Conservation (phyloP, 352 stramenopile species). For the Thraustotheca clavata region DNA sequence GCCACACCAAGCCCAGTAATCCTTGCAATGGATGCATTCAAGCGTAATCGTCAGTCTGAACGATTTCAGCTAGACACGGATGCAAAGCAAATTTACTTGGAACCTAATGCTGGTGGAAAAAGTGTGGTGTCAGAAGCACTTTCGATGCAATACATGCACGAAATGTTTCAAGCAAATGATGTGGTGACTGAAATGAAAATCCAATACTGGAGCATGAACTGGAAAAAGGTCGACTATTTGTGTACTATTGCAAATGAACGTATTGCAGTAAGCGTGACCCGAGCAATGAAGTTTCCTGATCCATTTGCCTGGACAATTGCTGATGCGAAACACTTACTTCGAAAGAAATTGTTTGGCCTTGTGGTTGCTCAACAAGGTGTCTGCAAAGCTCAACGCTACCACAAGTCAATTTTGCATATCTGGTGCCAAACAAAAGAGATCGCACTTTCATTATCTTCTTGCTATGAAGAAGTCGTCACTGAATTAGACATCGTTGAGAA, state of each 20-base stretch:
- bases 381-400: conserved; percentile 6
- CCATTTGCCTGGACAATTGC: background rate
- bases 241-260: background rate
- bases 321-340: background rate
- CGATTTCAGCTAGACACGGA: conserved; percentile 4
- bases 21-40: background rate
- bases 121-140: conserved; percentile 26
- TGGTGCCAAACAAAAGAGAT: conserved; percentile 20
- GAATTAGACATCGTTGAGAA: background rate
- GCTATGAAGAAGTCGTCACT: background rate
- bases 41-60: background rate
- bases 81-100: background rate
- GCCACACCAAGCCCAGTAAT: background rate
- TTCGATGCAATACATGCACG: conserved; percentile 25
- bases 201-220: conserved; percentile 26
- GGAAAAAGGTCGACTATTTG: conserved; percentile 27
- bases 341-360: conserved; percentile 19
- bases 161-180: conserved; percentile 21
- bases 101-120: conserved; percentile 26
- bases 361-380: conserved; percentile 10
- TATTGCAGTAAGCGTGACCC: conserved; percentile 12
- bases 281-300: conserved; percentile 19
- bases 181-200: conserved; percentile 27
- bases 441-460: background rate
- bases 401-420: conserved; percentile 19